These are phyloP conservation scores for Colletotrichum godetiae DNA, from an alignment of 2,329 filamentous ascomycete species.

Conservation along the genomic window DNA sequence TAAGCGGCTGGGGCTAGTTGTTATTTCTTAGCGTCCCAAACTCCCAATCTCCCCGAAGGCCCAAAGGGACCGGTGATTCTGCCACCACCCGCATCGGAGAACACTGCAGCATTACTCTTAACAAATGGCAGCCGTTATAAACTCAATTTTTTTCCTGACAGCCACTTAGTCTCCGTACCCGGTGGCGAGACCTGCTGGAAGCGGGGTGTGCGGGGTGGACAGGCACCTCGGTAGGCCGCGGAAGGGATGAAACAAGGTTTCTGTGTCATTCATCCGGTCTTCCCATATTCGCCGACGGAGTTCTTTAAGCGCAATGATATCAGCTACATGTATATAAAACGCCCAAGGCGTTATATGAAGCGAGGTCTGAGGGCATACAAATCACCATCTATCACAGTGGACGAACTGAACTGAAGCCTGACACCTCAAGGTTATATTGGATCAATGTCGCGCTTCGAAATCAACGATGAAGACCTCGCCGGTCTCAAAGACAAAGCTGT, in stretches of 20 bases:
- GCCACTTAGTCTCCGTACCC: background rate
- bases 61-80: too few relatives aligned
- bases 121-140: too few relatives aligned
- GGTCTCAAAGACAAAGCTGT: background rate
- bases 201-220: background rate
- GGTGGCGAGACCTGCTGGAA: background rate
- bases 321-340: background rate
- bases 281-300: background rate
- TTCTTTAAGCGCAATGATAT: background rate
- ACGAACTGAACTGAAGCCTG: background rate
- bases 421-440: background rate
- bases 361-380: background rate
- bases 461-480: background rate
- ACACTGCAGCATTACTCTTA: too few relatives aligned
- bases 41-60: too few relatives aligned
- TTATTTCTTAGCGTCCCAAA: too few relatives aligned
- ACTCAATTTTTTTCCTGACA: background rate
- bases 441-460: background rate
- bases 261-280: background rate
- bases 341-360: background rate
- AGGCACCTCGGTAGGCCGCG: background rate
- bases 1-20: too few relatives aligned
- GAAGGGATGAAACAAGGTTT: background rate
- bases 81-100: too few relatives aligned
- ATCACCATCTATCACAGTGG: background rate